Conservation (phyloP, 352 stramenopile genomes). For the Pythium chondricola region DNA sequence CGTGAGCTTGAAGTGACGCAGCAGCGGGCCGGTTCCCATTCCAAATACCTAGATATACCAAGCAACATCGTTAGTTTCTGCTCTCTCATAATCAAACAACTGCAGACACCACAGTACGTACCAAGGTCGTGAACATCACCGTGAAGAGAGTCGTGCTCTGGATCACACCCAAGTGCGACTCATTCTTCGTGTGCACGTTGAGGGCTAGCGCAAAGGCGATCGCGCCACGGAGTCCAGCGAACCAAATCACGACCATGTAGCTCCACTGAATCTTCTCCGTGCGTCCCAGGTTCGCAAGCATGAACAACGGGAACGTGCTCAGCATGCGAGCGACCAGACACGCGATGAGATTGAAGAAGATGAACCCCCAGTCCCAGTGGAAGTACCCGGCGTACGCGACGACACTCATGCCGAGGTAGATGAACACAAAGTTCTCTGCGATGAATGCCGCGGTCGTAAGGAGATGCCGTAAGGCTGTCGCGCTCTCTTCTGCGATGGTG, state of each 20-base stretch:
- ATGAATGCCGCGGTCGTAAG: conserved; percentile 77
- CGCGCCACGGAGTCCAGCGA: conserved; percentile 88
- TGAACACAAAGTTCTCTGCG: conserved; percentile 86
- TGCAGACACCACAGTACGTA: not conserved
- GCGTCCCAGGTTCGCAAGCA: conserved; percentile 62
- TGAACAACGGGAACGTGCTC: conserved; percentile 77
- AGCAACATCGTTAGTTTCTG: too few species aligned
- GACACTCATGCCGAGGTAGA: conserved; percentile 83
- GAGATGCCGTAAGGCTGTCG: conserved; percentile 67
- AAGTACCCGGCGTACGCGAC: conserved; percentile 75
- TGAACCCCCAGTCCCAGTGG: conserved; percentile 83
- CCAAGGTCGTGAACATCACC: conserved; percentile 45
- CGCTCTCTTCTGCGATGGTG: conserved; percentile 74
- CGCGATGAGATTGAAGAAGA: conserved; percentile 59
- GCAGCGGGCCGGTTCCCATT: conserved; percentile 32
- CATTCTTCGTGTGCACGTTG: conserved; percentile 40
- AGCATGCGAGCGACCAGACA: conserved; percentile 61
- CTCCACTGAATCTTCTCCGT: conserved; percentile 54
- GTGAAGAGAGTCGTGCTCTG: conserved; percentile 50
- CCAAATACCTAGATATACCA: conserved; percentile 41
- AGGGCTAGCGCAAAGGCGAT: conserved; percentile 90
- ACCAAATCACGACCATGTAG: conserved; percentile 89
- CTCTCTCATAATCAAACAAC: too few species aligned
- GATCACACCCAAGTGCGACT: conserved; percentile 32
- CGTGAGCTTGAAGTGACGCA: conserved; percentile 22